Evolutionary conservation across 2,329 filamentous ascomycete species (phyloP), one percentile per base, ranked within the genome.

Genomic region (Nakataea oryzae): DNA sequence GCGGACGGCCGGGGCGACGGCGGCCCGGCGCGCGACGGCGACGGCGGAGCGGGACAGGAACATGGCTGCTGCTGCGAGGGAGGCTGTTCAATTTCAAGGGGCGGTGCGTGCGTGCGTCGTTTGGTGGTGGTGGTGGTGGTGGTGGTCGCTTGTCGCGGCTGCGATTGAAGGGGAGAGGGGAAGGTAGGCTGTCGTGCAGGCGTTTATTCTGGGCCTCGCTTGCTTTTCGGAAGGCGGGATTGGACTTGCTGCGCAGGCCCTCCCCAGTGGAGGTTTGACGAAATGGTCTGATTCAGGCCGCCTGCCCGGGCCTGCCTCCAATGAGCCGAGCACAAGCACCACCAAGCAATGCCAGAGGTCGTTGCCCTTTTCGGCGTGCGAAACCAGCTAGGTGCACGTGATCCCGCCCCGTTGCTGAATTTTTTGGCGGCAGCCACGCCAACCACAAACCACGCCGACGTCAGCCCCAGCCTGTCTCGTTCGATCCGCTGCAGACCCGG

Each of bases 1-100:
- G 70, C 80, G 79, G 72, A 81, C 74, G 66, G 76, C 75, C 67
- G 84, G 82, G 62, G 75, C 70, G 65, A 79, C 77, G 71, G 80
- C 79, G 64, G 79, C 84, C 65, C 85, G 83, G 74, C 85, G 85
- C 71, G 83, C 84, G 72, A 79, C 83, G 69, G 81, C 76, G 67
- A 84, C 71, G 73, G 80, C 84, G 72, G 85, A 79, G 73, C 85
- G 85, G 79, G 86, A 82, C 73, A 87, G 73, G 70, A 87, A 85
- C 85, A 88, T 86, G 71, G 70, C 41, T 13, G 41, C 41, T n/a
- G n/a, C n/a, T n/a, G n/a, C n/a, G n/a, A n/a, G n/a, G n/a, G n/a
- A n/a, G n/a, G n/a, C n/a, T n/a, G n/a, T n/a, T n/a, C n/a, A n/a
- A n/a, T n/a, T n/a, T n/a, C n/a, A n/a, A n/a, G n/a, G n/a, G n/a